These are phyloP conservation scores for Beverwykella pulmonaria DNA, from an alignment of 495 filamentous ascomycete species.

Conservation along the genomic window DNA sequence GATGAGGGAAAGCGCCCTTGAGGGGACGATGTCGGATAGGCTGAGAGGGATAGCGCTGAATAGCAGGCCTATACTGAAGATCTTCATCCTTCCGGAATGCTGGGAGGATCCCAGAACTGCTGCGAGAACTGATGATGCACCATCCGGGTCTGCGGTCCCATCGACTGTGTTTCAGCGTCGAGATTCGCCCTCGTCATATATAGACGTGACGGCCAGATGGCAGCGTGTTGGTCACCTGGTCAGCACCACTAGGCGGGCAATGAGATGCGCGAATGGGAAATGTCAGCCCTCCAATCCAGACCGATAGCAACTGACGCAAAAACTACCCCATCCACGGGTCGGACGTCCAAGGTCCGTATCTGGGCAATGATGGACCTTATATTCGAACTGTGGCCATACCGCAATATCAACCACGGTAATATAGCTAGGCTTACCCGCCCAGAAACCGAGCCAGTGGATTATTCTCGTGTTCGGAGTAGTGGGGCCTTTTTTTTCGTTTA, in stretches of 20 bases:
- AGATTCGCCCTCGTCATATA: not conserved
- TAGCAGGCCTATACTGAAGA: not conserved
- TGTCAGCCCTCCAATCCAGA: not conserved
- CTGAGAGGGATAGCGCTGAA: not conserved
- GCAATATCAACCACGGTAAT: not conserved
- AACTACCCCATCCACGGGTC: not conserved
- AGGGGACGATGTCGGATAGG: not conserved
- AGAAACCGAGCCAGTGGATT: not conserved
- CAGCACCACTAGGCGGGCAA: not conserved
- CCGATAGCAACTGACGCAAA: not conserved
- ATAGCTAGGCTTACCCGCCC: not conserved
- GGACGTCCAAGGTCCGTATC: not conserved
- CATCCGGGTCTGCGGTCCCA: slow-evolving; percentile 9
- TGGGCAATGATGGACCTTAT: not conserved
- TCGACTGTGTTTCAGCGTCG: slow-evolving; percentile 1
- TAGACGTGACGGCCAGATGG: not conserved
- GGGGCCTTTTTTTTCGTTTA: not conserved
- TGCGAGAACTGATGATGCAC: not conserved
- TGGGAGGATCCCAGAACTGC: slow-evolving; percentile 6
- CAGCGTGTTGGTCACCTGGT: not conserved
- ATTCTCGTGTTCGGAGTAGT: slow-evolving; percentile 1
- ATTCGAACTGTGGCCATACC: not conserved
- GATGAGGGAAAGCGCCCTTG: slow-evolving; percentile 11
- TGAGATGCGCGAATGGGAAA: not conserved
- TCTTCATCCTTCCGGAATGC: slow-evolving; percentile 6